Percentiles rank a stretch among this genome's conserved stretches.
Conservation (phyloP, 306 rosid genomes). For the Pterocarpus santalinus region DNA sequence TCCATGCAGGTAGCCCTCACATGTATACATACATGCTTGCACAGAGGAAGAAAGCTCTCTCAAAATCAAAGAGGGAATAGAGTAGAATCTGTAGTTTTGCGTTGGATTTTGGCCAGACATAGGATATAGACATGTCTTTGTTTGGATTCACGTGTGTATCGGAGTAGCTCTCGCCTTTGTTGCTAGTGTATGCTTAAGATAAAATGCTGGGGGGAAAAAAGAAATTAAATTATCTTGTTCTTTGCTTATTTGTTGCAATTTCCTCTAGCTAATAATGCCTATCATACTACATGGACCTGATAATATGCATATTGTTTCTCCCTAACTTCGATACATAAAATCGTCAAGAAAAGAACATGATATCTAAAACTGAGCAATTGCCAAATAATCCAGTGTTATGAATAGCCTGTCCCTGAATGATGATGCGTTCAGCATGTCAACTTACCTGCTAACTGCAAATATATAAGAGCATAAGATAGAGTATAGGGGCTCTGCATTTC, state of each 20-base stretch:
- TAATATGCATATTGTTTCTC: not conserved
- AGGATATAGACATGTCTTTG: not conserved
- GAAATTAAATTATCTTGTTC: constrained; percentile 11
- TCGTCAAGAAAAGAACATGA: not conserved
- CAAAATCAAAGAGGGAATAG: constrained; percentile 70
- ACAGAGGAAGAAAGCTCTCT: constrained; percentile 76
- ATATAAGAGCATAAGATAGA: not conserved
- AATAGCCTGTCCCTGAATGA: not conserved
- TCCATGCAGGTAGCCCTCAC: constrained; percentile 77
- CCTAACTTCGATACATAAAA: not conserved
- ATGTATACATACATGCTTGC: constrained; percentile 73
- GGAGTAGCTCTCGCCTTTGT: not conserved
- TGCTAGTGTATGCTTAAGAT: not conserved
- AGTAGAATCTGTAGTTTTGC: not conserved
- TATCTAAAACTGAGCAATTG: not conserved
- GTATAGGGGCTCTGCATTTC: not conserved
- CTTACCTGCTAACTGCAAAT: not conserved
- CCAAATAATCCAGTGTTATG: not conserved
- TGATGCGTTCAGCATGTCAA: too few species aligned
- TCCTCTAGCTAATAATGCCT: not conserved
- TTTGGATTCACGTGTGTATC: constrained; percentile 16
- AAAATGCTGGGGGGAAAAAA: not conserved
- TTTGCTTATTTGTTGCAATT: constrained; percentile 10
- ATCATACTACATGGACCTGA: not conserved
- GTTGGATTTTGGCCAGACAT: constrained; percentile 25